Percentiles rank a stretch among this genome's conserved stretches.
Conservation (phyloP, 768 basidiomycete species). For the Peribolospora kevripleyi region DNA sequence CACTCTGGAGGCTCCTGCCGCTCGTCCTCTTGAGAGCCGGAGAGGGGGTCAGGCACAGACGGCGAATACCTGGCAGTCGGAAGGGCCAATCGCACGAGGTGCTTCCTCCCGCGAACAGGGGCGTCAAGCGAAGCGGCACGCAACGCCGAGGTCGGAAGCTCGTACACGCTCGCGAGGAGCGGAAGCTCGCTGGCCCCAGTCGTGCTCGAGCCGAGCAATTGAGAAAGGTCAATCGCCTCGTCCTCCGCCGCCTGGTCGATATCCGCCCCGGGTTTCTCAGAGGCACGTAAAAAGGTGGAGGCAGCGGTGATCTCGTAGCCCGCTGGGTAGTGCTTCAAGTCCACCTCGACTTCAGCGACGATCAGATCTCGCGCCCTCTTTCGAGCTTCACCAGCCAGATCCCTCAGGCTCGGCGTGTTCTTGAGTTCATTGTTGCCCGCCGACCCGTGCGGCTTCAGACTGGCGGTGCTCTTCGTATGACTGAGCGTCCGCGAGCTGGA, state of each 20-base stretch:
- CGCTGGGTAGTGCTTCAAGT: slow-evolving; percentile 51
- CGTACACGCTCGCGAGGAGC: slow-evolving; percentile 33
- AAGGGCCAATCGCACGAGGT: slow-evolving; percentile 49
- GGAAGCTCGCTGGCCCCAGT: slow-evolving; percentile 10
- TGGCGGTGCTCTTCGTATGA: too few species aligned
- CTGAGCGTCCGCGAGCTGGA: too few species aligned
- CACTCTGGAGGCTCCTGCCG: slow-evolving; percentile 41
- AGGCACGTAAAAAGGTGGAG: background rate
- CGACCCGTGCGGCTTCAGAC: too few species aligned
- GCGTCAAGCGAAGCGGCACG: slow-evolving; percentile 24
- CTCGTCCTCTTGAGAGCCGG: slow-evolving; percentile 36
- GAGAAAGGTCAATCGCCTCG: slow-evolving; percentile 8
- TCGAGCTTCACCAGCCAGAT: background rate
- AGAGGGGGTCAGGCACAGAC: slow-evolving; percentile 57
- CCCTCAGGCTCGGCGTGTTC: too few species aligned
- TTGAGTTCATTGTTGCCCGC: too few species aligned
- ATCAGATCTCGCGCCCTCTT: slow-evolving; percentile 37
- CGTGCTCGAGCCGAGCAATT: slow-evolving; percentile 4
- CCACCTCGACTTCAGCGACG: slow-evolving; percentile 53
- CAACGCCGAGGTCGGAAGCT: slow-evolving; percentile 55
- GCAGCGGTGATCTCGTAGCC: slow-evolving; percentile 34
- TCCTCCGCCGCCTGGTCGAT: slow-evolving; percentile 21
- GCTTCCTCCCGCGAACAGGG: slow-evolving; percentile 28
- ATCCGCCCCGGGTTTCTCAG: slow-evolving; percentile 4
- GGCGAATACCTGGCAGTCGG: slow-evolving; percentile 63